Percentiles rank a stretch among this genome's conserved stretches.
phyloP scores from a whole-genome alignment of 768 basidiomycete genomes.

The Mycena albidolilacea region DNA sequence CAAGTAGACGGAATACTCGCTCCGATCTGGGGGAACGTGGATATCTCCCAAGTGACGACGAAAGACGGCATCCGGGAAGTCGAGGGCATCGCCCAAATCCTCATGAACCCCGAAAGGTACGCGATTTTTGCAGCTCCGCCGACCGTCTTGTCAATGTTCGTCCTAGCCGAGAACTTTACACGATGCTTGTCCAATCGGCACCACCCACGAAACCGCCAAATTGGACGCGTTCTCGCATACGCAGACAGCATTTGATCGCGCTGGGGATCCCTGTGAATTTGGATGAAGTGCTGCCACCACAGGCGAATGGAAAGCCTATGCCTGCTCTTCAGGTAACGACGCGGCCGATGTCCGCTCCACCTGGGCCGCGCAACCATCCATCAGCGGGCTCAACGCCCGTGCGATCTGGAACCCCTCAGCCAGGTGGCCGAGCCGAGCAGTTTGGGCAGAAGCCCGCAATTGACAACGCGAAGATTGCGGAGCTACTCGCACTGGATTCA shows the following conservation, averaged over 20 bases:
- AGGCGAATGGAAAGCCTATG: slow-evolving; percentile 72
- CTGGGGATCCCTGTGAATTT: slow-evolving; percentile 96
- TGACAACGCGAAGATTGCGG: slow-evolving; percentile 74
- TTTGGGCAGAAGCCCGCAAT: slow-evolving; percentile 87
- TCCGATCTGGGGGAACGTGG: slow-evolving; percentile 73
- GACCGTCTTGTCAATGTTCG: slow-evolving; percentile 36
- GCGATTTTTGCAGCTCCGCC: slow-evolving; percentile 26
- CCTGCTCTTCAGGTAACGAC: slow-evolving; percentile 89
- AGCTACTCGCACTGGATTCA: slow-evolving; percentile 74
- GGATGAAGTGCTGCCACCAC: slow-evolving; percentile 86
- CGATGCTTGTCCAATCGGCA: slow-evolving; percentile 76
- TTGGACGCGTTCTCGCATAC: slow-evolving; percentile 94
- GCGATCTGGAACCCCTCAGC: slow-evolving; percentile 68
- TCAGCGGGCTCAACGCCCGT: slow-evolving; percentile 52
- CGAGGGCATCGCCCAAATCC: slow-evolving; percentile 85
- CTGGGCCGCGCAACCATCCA: slow-evolving; percentile 66
- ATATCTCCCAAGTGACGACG: slow-evolving; percentile 68
- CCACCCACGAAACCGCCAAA: slow-evolving; percentile 89
- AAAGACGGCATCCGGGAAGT: slow-evolving; percentile 84
- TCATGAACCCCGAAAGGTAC: slow-evolving; percentile 84
- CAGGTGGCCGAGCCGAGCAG: slow-evolving; percentile 56
- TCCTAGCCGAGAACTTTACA: slow-evolving; percentile 84
- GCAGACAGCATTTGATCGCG: slow-evolving; percentile 91
- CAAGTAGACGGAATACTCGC: slow-evolving; percentile 77
- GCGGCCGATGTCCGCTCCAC: slow-evolving; percentile 86